Evolutionary conservation across 1,284 basidiomycete species (phyloP), one percentile per base, ranked within the genome.

Genomic region (Cryptococcus amylolentus): DNA sequence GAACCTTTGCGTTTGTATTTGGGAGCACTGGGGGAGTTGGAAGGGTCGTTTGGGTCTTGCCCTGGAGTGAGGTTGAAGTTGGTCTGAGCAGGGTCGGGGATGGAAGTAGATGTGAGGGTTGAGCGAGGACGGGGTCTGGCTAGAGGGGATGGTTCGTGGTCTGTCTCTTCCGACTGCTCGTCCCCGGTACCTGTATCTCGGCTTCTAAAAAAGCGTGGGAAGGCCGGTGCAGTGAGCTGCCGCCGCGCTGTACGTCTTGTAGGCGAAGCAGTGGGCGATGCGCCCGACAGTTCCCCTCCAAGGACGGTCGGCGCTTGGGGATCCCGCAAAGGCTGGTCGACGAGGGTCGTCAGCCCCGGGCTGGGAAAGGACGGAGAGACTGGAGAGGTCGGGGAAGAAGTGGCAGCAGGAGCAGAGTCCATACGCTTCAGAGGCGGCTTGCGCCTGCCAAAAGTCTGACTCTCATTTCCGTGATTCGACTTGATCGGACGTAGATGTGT

Each of bases 151-250:
- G 45, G 49, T 47, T 61, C 59, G 9, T 52, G 48, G 26, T 61
- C 59, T 4, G 56, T 61, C 31, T 55, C 26, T 26, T 35, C 10
- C 42, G 55, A 55, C 18, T 58, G 23, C n/a, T 52, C 49, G 13
- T 59, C 62, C 9, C 52, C 35, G 12, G 58, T 57, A 18, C 47
- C 43, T 23, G 49, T 45, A 23, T 56, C 49, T 5, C 58, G 43
- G 8, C 31, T 9, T 37, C 46, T 60, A 18, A 61, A 59, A 43
- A 65, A 65, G 8, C 56, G 47, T 20, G 62, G 57, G 40, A 64
- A 60, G 27, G 48, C 52, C 10, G 63, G 60, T n/a, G 60, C 57
- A 10, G 63, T 64, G 26, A 60, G 26, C 47, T 64, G 62, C 3
- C 60, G 57, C 31, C 52, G 44, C 7, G 38, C 46, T 20, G 28